Evolutionary conservation across 805 yeast species (phyloP), one percentile per base, ranked within the genome.

Genomic region (Lipomyces yamadae): DNA sequence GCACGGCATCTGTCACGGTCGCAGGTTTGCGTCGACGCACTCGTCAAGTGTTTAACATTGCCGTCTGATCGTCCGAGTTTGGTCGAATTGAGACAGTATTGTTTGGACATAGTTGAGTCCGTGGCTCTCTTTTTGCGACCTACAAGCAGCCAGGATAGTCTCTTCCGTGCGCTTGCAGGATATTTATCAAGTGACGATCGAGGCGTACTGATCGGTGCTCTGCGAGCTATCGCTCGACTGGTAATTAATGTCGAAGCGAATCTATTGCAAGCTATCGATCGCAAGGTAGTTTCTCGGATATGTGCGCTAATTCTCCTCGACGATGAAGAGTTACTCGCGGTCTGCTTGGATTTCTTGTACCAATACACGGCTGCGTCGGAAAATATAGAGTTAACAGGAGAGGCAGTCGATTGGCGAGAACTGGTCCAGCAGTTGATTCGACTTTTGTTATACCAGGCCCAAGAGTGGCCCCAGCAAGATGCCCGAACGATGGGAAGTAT

Each of bases 71-170:
- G 81, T 67, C 71, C 78, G 56, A 75, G 81, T 7, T 72, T 79
- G 57, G 78, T 78, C 60, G 97, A 92, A 75, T 78, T 88, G 34
- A 79, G 88, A 56, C 84, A 82, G 65, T 90, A 91, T 75, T 79
- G 88, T 13, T 77, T 91, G 61, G 99, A 95, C 76, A 84, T 92
- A 39, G 84, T 91, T 68, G 98, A 95, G 76, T 88, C 93, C 2
- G 84, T 92, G 39, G 86, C 94, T 2, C 42, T 66, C n/a, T 68
- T 64, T 37, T 15, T 67, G 39, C 69, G 58, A 18, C 71, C 71
- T 2, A 7, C 54, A 29, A 62, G 68, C 3, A 60, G 65, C 37
- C 60, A 66, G 30, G 70, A 68, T 45, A 65, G 63, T 8, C 89
- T 97, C 55, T 91, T 91, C 76, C 82, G 90, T 71, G 86, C 92